Evolutionary conservation across 2,329 filamentous ascomycete genomes (phyloP), one percentile per base, ranked within the genome.

Genomic region (Ophiostoma sp.): DNA sequence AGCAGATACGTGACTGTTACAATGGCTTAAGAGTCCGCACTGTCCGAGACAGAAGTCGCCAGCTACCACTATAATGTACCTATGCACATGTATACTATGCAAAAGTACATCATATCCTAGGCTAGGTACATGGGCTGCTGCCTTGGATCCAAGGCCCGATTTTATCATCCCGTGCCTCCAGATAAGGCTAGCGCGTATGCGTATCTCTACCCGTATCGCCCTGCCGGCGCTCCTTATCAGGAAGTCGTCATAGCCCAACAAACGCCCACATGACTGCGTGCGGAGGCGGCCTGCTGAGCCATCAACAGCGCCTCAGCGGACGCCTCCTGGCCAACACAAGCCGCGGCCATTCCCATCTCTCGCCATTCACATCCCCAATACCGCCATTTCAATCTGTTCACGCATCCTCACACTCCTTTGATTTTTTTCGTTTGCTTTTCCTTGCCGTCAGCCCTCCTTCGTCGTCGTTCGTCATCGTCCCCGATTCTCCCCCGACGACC

Each of bases 181-280:
- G 16, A 63, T 63, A 42, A 14, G 60, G 14, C 60, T 67, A 55
- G 58, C 66, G 66, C 36, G 58, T 18, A 60, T 40, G 42, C 52
- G 18, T 66, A 64, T 68, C 47, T 64, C 42, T 27, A 27, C 27
- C 27, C 27, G 27, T 27, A 27, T 27, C 27, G 27, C 27, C 27
- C 64, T 27, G 62, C 49, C 49, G 18, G 49, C 14, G 5, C 49
- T 66, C 42, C 52, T 68, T 66, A 68, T 68, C 64, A 68, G 36
- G 42, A 64, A 64, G 44, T 68, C 68, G 64, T 69, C 68, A 68
- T 68, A 64, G 64, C 66, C 68, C 66, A 69, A 67, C 68, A 66
- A 64, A 67, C 49, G 52, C 62, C 65, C 68, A 69, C 68, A 67
- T 69, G 68, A 69, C 68, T 47, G 40, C 40, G 7, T 16, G 12